Conservation (phyloP, 1,284 basidiomycete genomes). For the Meira nashicola region DNA sequence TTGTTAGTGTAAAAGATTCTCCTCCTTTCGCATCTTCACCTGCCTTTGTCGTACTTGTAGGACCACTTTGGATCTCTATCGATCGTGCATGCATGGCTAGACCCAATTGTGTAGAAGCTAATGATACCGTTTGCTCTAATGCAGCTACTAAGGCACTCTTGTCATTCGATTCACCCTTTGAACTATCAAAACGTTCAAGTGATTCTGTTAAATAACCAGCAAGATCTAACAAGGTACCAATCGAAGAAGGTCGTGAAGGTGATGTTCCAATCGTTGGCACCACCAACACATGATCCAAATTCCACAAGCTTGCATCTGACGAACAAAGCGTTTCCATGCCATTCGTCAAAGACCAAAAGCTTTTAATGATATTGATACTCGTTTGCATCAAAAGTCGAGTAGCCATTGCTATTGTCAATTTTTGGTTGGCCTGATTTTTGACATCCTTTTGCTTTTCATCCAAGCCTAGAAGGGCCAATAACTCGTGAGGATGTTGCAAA, state of each 20-base stretch:
- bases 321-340: conserved; percentile 62
- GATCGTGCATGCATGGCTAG: neutral
- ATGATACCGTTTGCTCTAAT: neutral
- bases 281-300: conserved; percentile 64
- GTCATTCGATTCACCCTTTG: neutral
- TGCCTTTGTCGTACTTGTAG: neutral
- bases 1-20: neutral
- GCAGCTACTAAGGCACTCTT: neutral
- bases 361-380: conserved; percentile 12
- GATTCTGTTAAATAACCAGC: conserved; percentile 29
- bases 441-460: conserved; percentile 31
- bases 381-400: conserved; percentile 57
- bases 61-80: neutral
- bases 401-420: conserved; percentile 57
- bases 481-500: conserved; percentile 80
- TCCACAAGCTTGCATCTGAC: conserved; percentile 67
- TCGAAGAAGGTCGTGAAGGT: conserved; percentile 31
- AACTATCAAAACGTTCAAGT: neutral
- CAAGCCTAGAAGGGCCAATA: conserved; percentile 73
- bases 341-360: neutral
- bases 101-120: neutral
- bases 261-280: conserved; percentile 57
- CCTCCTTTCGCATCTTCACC: neutral
- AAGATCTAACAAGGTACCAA: conserved; percentile 46
- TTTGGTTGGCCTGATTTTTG: neutral